Base-by-base conservation (phyloP, 371 early-diverging fungal species). In the Phascolomyces articulosus region DNA sequence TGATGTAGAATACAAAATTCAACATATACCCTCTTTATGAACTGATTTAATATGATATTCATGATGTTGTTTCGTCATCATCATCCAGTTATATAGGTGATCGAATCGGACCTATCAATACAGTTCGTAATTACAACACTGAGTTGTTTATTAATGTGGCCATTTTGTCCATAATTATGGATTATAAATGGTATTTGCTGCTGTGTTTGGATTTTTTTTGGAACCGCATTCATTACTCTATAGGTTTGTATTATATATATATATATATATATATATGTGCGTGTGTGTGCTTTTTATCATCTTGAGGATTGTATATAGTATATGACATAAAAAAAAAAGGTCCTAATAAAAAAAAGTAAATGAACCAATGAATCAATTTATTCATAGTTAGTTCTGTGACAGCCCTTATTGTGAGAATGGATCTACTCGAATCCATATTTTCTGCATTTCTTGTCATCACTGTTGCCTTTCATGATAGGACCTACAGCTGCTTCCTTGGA, bases 81-180 rank as follows among this genome's bases (percentile, higher is more conserved):
- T 4, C 16, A 44, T 44, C 44, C 4, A 53, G 54, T 13, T 27
- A 28, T 29, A 47, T 53, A 44, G 68, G 55, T 23, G 64, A 68
- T 26, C 49, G 24, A n/a, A 20, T 63, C 15, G 68, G 64, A 0
- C 64, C 60, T 47, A 26, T 68, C 20, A 68, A 63, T 28, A 63
- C 64, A 0, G 56, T 55, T 16, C 63, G 13, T 48, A 4, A 15
- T 41, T 11, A 55, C 58, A 29, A 38, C 48, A 0, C 15, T 68
- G 18, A 41, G 28, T 16, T 58, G 47, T 20, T 49, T 68, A 21
- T 15, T 63, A 3, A 26, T 63, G 7, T 80, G 80, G 80, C 71
- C 75, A 4, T 78, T n/a, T 78, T 62, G 56, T 74, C 1, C 41
- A 41, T 15, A 58, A 7, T 16, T 73, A 69, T 59, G 73, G 64